Evolutionary conservation across 306 rosid species (phyloP).

Genomic region (Erythrophleum fordii): DNA sequence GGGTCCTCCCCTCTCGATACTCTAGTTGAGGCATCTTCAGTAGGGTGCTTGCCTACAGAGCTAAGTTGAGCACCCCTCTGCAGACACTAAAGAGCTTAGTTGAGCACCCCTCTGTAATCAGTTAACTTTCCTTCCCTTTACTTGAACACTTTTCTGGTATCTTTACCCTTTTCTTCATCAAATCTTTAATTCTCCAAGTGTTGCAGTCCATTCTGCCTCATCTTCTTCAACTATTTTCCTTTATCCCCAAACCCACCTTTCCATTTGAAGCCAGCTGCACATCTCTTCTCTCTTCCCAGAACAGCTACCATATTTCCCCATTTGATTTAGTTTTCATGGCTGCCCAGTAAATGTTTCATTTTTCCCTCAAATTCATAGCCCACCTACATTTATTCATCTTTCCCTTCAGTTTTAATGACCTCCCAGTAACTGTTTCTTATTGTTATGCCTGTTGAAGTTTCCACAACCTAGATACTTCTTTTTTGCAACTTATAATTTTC

Average conservation of each 20-base stretch:
- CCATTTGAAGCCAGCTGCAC: not conserved
- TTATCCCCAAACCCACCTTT: not conserved
- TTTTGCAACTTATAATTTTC: not conserved
- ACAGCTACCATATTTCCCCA: not conserved
- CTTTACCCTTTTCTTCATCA: not conserved
- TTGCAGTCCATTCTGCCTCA: not conserved
- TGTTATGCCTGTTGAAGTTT: not conserved
- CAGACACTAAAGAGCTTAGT: no score
- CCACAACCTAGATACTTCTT: not conserved
- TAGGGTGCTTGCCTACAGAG: not conserved
- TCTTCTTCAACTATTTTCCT: not conserved
- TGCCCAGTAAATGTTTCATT: not conserved
- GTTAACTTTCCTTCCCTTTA: not conserved
- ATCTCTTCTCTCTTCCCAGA: not conserved
- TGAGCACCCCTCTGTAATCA: no score
- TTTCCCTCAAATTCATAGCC: not conserved
- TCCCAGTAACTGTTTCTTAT: no score
- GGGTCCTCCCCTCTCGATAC: not conserved
- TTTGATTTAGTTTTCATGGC: not conserved
- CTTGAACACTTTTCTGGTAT: not conserved
- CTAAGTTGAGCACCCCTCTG: no score
- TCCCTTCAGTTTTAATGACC: no score
- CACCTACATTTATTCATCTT: not conserved
- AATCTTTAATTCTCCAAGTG: not conserved
- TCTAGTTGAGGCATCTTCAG: not conserved